Evolutionary conservation across 1,284 basidiomycete genomes (phyloP), one percentile per base, ranked within the genome.

Genomic region (Crucibulum parvulum): DNA sequence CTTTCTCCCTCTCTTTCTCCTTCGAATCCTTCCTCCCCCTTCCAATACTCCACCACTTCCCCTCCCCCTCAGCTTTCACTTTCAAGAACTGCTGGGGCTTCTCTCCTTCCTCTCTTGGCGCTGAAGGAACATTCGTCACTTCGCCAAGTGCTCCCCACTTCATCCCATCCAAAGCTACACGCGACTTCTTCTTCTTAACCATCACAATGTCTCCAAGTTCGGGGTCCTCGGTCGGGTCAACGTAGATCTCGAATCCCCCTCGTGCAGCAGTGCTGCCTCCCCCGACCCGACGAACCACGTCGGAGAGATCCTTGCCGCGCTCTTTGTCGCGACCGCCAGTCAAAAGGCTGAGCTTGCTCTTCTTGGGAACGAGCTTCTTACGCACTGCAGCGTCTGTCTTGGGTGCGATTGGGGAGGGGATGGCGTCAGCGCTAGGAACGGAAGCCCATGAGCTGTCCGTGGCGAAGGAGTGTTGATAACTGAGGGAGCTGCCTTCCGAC

Each of bases 1-100:
- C 75, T 62, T 84, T 80, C 59, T 80, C 78, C 59, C 77, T 74
- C 65, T 83, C 24, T 24, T 24, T 86, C 58, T 84, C 84, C 66
- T 87, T 88, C 4, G 86, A 87, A 61, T 91, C 90, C 66, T 87
- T 90, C 66, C 87, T 78, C 13, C 88, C 87, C 11, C 89, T 78
- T 6, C 89, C 87, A 62, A 93, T 87, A 60, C 84, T 92, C 91
- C 91, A 93, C 89, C 91, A 92, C 72, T 87, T 90, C 68, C 84
- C 84, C 71, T 84, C 86, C 65, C 86, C 86, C 57, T 87, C 85
- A 34, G 74, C 78, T 78, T 90, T 89, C 52, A 79, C 72, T 70
- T 84, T 85, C 55, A 82, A 66, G 41, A 78, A 55, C 18, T 55
- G 65, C 15, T 61, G 52, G 43, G 73, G 66, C 57, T 72, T 71